Evolutionary conservation across 179 eudicot genomes (phyloP), one percentile per base, ranked within the genome.

Genomic region (Camellia oleifera): DNA sequence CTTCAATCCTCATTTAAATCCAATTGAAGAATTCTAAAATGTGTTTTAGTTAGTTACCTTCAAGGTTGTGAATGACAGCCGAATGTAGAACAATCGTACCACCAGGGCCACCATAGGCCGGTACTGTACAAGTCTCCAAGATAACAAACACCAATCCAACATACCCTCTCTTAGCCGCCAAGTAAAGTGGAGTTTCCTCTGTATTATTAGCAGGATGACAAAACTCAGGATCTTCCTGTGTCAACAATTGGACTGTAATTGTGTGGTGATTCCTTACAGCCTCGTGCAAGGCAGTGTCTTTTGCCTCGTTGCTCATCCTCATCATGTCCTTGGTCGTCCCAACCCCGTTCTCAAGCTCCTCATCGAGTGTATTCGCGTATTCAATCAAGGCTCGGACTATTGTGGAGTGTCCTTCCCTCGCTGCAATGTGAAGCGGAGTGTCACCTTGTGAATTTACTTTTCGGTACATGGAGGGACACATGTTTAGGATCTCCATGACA

Each of bases 111-210:
- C 81, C 70, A n/a, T 69, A 46, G 17, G 26, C 57, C 3, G 71
- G 79, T 4, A 63, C 42, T 0, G 4, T 12, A 4, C 79, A 64
- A 13, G 46, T 64, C 48, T 73, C 69, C 63, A 81, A 60, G 5
- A 81, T 81, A 8, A 40, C 76, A 58, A 26, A 57, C 60, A 81
- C 64, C 76, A 81, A 58, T 2, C 67, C 76, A 9, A 57, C 75
- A 17, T 74, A 66, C 46, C 83, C 80, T 57, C 78, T 80, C 78
- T 77, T 75, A 0, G 75, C 69, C 7, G 78, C 86, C 54, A 83
- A 44, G 40, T 83, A 80, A 0, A 83, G 81, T 0, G 86, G 86
- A 17, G 86, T 76, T 50, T 83, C 83, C 26, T 10, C 75, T 1
- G 61, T 54, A 17, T 54, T 67, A 5, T 83, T 83, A 9, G 75